Evolutionary conservation across 306 rosid species (phyloP), one percentile per base, ranked within the genome.

Genomic region (Inga oerstediana): DNA sequence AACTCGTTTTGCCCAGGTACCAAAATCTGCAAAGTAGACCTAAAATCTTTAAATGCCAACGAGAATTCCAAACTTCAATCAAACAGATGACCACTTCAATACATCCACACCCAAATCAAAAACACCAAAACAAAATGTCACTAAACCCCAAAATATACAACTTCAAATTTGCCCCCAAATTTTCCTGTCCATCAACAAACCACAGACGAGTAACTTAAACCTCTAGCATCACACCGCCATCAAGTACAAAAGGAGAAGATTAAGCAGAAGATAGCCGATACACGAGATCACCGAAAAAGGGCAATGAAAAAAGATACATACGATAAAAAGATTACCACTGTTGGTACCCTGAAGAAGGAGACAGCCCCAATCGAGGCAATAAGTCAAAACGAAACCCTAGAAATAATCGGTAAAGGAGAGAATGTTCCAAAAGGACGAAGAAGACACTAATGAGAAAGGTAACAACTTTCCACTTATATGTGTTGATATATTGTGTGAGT

Each of bases 371-470:
- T 76, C 71, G 43, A 51, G 14, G 56, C 20, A 41, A 27, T 15
- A 4, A 10, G 34, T 24, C 3, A 41, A 76, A 43, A 58, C 3
- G 24, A 76, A 76, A 76, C 80, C 80, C 80, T 59, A 76, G 24
- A 58, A 76, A 22, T 59, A 1, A 51, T 22, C 17, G 80, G 56
- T 41, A 41, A 61, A 76, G 56, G 41, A 76, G 39, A 16, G 37
- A 34, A 76, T 76, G 41, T 34, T 59, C 58, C 71, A 39, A 49
- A 76, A 58, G 58, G 71, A 58, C 71, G 72, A 76, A 59, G 71
- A 61, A 76, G 39, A 58, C 70, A 58, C 17, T 59, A 58, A 76
- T 41, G 43, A 16, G 58, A 22, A 41, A 58, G 22, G 52, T 7
- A 22, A 24, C 39, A 59, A 27, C 27, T 27, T 58, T 59, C 68